Base-by-base conservation (phyloP, 2,329 filamentous ascomycete species). In the Pezicula neosporulosa region DNA sequence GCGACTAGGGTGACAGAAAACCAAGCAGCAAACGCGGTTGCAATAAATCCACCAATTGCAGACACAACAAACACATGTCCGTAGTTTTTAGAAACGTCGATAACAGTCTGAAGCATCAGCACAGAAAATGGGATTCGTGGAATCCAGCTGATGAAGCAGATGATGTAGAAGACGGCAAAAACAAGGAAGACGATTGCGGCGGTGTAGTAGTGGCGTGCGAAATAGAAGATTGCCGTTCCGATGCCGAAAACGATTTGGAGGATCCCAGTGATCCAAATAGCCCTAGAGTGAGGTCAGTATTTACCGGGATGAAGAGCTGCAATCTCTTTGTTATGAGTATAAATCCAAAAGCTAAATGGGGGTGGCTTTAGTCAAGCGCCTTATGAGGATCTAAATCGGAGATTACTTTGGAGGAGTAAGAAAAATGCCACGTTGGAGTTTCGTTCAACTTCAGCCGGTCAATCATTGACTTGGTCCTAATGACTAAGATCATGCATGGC, bases 251-350 rank as follows among this genome's bases (percentile, higher is more conserved):
- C 73, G 62, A 96, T 87, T 68, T 97, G 95, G 51, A 96, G 75
- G 47, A 96, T 93, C 12, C 90, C 90, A 0, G 91, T 95, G 37
- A 91, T 81, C 89, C 90, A 97, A 66, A 97, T 95, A 60, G 96
- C 91, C 30, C 21, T 33, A 24, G 9, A 44, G 6, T 16, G 28
- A 42, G 21, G 12, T 39, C 36, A 21, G 4, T 13, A 33, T 33
- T 13, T 33, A 33, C 12, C 30, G 30, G 12, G 30, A 33, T 3
- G 30, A 10, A 13, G 9, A 9, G 28, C 8, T 33, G 12, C 12
- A 33, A 9, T 3, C 8, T 33, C 28, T 33, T 33, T 3, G 7
- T 33, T 7, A 12, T 33, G 28, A 33, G 28, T 3, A 5, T 9
- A 12, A 12, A 33, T 9, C 12, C 12, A 33, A 7, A 9, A 33